Base-by-base conservation (phyloP, 2,329 filamentous ascomycete genomes). In the Nemania abortiva region DNA sequence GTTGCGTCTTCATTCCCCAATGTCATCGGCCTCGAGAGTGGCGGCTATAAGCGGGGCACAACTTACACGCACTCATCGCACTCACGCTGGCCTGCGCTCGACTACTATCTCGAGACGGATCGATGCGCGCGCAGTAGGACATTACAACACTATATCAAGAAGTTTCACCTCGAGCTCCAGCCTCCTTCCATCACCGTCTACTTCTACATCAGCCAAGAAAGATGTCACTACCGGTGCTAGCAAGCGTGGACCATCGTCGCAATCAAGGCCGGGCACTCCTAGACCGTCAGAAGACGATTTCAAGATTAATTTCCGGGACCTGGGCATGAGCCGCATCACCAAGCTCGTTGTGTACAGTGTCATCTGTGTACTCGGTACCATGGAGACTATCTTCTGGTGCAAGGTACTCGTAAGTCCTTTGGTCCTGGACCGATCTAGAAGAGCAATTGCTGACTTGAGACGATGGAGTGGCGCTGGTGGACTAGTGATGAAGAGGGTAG, bases 311-410 rank as follows among this genome's bases (percentile, higher is more conserved):
- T 73, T 81, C 22, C 72, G 75, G 37, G 73, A 71, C 20, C 70
- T 80, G 3, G 77, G 77, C 9, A 75, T 80, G 63, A 75, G 70
- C 29, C 73, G 72, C 53, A 77, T 71, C 47, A 74, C 75, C 42
- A 79, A 74, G 49, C 66, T 77, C 24, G 72, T 75, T 45, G 74
- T 80, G 22, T 56, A 77, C 58, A 65, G 69, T 7, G 66, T 76
- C 15, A 45, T 81, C 37, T 69, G 74, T 55, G 69, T 79, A 27
- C 73, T 79, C 63, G 77, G 78, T 9, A 79, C 76, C 1, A 75
- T 80, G 61, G 79, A 81, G 67, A 75, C 76, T 20, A 76, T 76
- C 54, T 79, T 81, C 62, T 81, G 76, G 74, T 72, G 70, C 20
- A 75, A 77, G 55, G 72, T 74, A 20, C 54, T 70, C 2, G 67